These are phyloP conservation scores for Draba incana DNA, from an alignment of 345 rosid species.

Conservation along the genomic window DNA sequence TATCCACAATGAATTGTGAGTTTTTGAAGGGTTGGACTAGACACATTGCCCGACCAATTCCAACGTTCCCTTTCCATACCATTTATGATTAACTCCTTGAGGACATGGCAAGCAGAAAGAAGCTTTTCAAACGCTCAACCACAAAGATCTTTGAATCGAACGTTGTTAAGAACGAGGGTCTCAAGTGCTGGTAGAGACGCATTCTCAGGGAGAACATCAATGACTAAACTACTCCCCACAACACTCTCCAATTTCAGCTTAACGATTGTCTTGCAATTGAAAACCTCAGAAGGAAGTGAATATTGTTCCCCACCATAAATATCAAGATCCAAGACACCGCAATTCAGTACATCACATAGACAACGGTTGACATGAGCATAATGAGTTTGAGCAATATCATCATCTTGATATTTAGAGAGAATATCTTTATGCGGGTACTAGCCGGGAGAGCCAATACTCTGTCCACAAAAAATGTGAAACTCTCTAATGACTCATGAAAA, in stretches of 20 bases:
- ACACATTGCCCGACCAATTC: conserved; percentile 7
- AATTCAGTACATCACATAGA: background rate
- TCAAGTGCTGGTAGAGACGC: conserved; percentile 6
- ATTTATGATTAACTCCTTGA: background rate
- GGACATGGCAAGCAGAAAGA: conserved; percentile 6
- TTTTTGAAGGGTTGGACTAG: background rate
- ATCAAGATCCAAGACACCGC: conserved; percentile 7
- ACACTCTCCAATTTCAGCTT: background rate
- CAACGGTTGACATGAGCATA: background rate
- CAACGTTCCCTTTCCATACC: background rate
- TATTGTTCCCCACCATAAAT: too few relatives aligned
- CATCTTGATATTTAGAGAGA: background rate
- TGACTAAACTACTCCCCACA: too few relatives aligned
- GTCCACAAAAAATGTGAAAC: background rate
- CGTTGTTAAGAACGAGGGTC: background rate
- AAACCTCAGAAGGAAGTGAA: background rate
- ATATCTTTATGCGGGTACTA: background rate
- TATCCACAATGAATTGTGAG: background rate
- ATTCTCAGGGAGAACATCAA: background rate
- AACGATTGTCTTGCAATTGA: conserved; percentile 12
- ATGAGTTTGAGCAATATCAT: background rate
- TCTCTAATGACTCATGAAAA: too few relatives aligned
- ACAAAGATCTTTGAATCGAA: background rate
- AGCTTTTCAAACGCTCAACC: conserved; percentile 8
- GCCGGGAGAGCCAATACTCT: background rate